Evolutionary conservation across 345 rosid genomes (phyloP), one percentile per base, ranked within the genome.

Genomic region (Laguncularia racemosa): DNA sequence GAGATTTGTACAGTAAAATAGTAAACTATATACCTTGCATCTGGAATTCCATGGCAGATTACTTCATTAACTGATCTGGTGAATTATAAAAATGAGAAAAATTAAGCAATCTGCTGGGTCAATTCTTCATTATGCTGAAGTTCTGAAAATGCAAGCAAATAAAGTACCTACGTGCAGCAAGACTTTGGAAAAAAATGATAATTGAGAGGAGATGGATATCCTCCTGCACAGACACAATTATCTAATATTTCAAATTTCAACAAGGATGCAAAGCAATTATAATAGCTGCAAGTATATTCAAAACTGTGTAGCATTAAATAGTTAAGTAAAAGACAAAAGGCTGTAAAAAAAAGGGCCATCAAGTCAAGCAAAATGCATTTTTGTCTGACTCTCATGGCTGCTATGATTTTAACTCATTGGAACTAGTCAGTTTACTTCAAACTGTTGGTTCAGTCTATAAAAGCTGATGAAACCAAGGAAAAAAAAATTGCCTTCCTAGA

Each of bases 21-120:
- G 2, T 63, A 7, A 18, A 53, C 50, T 15, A 60, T 51, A 58
- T 72, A 89, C 98, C 98, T 83, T 50, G 99, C 96, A 75, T 93
- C 99, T 46, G 99, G 99, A 72, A 93, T 85, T 65, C 99, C 99
- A 75, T 93, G 99, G 78, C 99, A 93, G 68, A 93, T 89, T 10
- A 93, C 91, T 76, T 93, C 99, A 78, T 93, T 93, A 45, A 89
- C 88, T 55, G 99, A 93, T 71, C 99, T 93, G 88, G 63, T 76
- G 67, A 15, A 56, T 59, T 60, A 51, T 56, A n/a, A 49, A 62
- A 55, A 16, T 13, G 55, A 69, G 53, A 66, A 15, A 48, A 60
- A 62, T n/a, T 14, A 55, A 52, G 40, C 61, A 26, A 55, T 40
- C 46, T 56, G 26, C 59, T 10, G 17, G 49, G 44, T 16, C 17